phyloP scores from a whole-genome alignment of 345 rosid genomes.

The Geranium brycei region DNA sequence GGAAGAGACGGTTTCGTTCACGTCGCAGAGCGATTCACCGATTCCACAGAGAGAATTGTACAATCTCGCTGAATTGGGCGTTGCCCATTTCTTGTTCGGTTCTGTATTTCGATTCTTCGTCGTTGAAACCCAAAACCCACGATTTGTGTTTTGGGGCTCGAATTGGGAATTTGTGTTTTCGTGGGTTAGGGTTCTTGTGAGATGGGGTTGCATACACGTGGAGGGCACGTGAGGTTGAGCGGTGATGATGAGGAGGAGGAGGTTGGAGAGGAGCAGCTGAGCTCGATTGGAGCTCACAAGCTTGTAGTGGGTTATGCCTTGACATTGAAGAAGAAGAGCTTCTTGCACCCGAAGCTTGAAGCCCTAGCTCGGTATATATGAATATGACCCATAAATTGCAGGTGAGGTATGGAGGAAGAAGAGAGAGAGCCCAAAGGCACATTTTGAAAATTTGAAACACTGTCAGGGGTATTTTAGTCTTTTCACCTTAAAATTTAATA shows the following conservation, averaged over 20 bases:
- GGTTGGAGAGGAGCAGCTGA: slow-evolving; percentile 15
- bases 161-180: slow-evolving; percentile 16
- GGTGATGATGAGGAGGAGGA: slow-evolving; percentile 17
- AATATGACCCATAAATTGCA: too few species aligned
- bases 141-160: background rate
- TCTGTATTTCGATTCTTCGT: background rate
- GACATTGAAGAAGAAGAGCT: slow-evolving; percentile 58
- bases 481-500: too few species aligned
- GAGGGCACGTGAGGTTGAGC: slow-evolving; percentile 34
- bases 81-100: background rate
- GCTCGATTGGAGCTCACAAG: slow-evolving; percentile 15
- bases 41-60: background rate
- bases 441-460: too few species aligned
- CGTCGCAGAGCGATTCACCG: background rate
- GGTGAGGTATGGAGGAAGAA: too few species aligned
- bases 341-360: too few species aligned
- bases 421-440: too few species aligned
- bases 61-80: background rate
- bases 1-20: background rate
- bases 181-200: slow-evolving; percentile 5
- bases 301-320: slow-evolving; percentile 79
- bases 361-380: too few species aligned
- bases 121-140: background rate
- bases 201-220: background rate
- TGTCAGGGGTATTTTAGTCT: too few species aligned